Evolutionary conservation across 495 filamentous ascomycete species (phyloP).

Genomic region (Neurospora sp.): DNA sequence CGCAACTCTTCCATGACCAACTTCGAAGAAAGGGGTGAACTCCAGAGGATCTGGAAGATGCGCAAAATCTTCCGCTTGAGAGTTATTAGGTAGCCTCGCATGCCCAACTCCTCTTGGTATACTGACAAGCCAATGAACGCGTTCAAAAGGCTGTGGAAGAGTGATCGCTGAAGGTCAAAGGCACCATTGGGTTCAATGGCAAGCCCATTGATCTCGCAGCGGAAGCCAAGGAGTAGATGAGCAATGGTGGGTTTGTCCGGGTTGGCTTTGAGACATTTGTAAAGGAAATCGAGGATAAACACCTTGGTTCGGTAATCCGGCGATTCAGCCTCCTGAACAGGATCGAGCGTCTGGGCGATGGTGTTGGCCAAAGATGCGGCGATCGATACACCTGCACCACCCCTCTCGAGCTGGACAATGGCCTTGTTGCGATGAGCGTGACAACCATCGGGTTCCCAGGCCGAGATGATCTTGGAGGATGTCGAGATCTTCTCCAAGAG

Average conservation of each 20-base stretch:
- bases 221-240: constrained; percentile 84
- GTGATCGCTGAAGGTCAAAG: constrained; percentile 56
- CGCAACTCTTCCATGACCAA: constrained; percentile 71
- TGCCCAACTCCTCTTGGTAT: constrained; percentile 43
- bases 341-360: constrained; percentile 52
- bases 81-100: constrained; percentile 60
- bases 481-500: constrained; percentile 77
- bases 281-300: constrained; percentile 71
- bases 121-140: constrained; percentile 55
- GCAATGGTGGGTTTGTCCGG: constrained; percentile 70
- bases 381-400: constrained; percentile 59
- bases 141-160: constrained; percentile 71
- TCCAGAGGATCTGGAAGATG: constrained; percentile 72
- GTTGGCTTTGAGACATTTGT: constrained; percentile 60
- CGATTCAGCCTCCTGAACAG: constrained; percentile 50
- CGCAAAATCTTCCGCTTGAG: constrained; percentile 68
- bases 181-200: constrained; percentile 50
- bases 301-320: constrained; percentile 66
- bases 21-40: constrained; percentile 64
- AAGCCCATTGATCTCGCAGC: constrained; percentile 55
- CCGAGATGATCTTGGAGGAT: constrained; percentile 60
- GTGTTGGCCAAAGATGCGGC: constrained; percentile 55
- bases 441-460: constrained; percentile 39
- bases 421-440: constrained; percentile 62
- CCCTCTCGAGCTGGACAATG: constrained; percentile 63